Conservation (phyloP, 768 basidiomycete genomes). For the Vararia minispora region DNA sequence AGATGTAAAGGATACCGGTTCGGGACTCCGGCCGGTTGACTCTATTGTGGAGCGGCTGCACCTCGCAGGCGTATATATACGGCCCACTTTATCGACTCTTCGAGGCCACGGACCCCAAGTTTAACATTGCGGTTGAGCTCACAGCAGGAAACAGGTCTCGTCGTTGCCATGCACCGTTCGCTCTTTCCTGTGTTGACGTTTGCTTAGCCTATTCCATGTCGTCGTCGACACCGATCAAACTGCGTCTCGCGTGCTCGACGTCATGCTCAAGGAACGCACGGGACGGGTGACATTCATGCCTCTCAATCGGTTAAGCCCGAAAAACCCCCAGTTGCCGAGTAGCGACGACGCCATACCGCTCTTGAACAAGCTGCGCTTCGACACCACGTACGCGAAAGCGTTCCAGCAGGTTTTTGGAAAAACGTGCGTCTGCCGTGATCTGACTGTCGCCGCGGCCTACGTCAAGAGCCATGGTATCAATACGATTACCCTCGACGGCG, state of each 20-base stretch:
- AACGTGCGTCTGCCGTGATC: conserved; percentile 90
- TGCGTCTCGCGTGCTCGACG: conserved; percentile 79
- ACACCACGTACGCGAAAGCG: conserved; percentile 60
- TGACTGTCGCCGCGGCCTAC: conserved; percentile 87
- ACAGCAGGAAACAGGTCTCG: conserved; percentile 92
- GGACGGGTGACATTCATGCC: conserved; percentile 99
- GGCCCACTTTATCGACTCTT: conserved; percentile 93
- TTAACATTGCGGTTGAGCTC: conserved; percentile 86
- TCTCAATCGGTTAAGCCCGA: conserved; percentile 85
- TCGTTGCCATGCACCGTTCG: no score
- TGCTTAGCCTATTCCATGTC: conserved; percentile 83
- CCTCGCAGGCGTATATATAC: conserved; percentile 77
- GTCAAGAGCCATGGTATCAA: conserved; percentile 92
- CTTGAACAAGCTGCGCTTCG: conserved; percentile 73
- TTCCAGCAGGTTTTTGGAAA: conserved; percentile 97
- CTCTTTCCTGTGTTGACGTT: no score
- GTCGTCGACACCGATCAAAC: conserved; percentile 97
- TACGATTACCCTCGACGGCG: conserved; percentile 95
- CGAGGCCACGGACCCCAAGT: conserved; percentile 78
- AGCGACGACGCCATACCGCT: conserved; percentile 73
- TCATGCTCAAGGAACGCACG: conserved; percentile 88
- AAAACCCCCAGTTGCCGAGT: conserved; percentile 50
- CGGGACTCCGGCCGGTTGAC: conserved; percentile 79
- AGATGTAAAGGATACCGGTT: conserved; percentile 70
- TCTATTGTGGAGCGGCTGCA: conserved; percentile 67